phyloP scores from a whole-genome alignment of 306 rosid genomes.

The Mimosa bimucronata region DNA sequence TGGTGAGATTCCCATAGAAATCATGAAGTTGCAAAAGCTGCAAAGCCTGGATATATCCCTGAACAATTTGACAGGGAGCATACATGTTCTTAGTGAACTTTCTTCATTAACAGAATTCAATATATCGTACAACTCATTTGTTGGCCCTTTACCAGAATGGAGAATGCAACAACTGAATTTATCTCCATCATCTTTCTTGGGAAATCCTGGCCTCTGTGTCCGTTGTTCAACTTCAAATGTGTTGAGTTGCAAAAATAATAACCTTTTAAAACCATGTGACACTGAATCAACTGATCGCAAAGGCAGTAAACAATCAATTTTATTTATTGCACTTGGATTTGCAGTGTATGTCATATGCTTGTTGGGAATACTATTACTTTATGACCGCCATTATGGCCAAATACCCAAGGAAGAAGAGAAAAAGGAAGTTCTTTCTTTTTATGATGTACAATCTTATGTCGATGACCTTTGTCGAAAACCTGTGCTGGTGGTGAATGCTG shows the following conservation, averaged over 20 bases:
- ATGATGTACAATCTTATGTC: no score
- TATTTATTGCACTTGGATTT: slow-evolving; percentile 58
- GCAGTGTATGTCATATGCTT: slow-evolving; percentile 38
- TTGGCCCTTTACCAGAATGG: slow-evolving; percentile 59
- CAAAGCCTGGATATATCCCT: slow-evolving; percentile 60
- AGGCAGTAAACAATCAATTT: slow-evolving; percentile 43
- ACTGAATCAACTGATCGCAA: slow-evolving; percentile 14
- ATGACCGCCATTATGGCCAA: background rate
- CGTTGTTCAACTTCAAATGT: slow-evolving; percentile 43
- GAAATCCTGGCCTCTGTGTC: slow-evolving; percentile 71
- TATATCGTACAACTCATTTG: slow-evolving; percentile 69
- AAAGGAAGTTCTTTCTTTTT: no score
- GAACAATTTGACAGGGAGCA: slow-evolving; percentile 77
- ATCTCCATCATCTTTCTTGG: slow-evolving; percentile 48
- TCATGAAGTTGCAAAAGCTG: slow-evolving; percentile 45
- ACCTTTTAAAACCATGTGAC: slow-evolving; percentile 52
- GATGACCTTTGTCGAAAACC: no score
- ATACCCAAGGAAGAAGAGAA: no score
- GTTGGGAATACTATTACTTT: background rate
- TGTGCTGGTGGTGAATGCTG: no score
- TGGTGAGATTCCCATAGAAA: slow-evolving; percentile 65
- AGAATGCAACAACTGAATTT: slow-evolving; percentile 47
- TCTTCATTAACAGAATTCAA: slow-evolving; percentile 51
- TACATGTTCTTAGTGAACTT: slow-evolving; percentile 49
- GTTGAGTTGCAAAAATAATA: slow-evolving; percentile 39